Conservation (phyloP, 78 protist genomes). For the Isochrysis galbana region DNA sequence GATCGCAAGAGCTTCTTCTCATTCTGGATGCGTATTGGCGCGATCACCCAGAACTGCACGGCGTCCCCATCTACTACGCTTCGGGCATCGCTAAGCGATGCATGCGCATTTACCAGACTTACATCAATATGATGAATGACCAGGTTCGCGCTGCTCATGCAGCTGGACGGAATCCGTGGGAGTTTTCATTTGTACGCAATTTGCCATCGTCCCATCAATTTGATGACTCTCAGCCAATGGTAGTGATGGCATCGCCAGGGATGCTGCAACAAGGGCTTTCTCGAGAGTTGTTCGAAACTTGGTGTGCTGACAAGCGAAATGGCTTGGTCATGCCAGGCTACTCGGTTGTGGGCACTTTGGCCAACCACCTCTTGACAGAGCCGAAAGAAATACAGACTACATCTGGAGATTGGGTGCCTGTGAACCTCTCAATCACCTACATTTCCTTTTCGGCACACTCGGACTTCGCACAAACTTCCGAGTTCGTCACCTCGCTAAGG, state of each 20-base stretch:
- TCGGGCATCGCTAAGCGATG: conserved; percentile 85
- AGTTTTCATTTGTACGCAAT: conserved; percentile 76
- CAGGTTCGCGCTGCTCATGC: conserved; percentile 56
- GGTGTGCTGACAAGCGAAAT: conserved; percentile 81
- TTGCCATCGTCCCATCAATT: conserved; percentile 63
- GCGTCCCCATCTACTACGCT: conserved; percentile 91
- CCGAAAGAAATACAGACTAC: conserved; percentile 26
- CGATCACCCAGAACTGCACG: conserved; percentile 77
- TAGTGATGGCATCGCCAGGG: conserved; percentile 94
- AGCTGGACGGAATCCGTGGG: conserved; percentile 81
- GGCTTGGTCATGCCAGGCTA: conserved; percentile 90
- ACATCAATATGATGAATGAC: conserved; percentile 89
- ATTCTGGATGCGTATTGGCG: conserved; percentile 75
- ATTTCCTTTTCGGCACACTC: conserved; percentile 93
- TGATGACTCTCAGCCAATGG: conserved; percentile 82
- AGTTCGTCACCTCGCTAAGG: conserved; percentile 70
- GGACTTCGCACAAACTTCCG: conserved; percentile 84
- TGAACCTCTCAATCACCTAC: conserved; percentile 57
- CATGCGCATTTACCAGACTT: conserved; percentile 85
- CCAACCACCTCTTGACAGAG: conserved; percentile 55
- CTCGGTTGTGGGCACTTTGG: conserved; percentile 91
- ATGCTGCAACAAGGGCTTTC: conserved; percentile 84
- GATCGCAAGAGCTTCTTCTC: conserved; percentile 95
- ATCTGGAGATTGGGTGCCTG: conserved; percentile 62
- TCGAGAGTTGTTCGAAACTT: conserved; percentile 85